phyloP scores from a whole-genome alignment of 192 early-diverging fungal species.

The Mortierella claussenii region DNA sequence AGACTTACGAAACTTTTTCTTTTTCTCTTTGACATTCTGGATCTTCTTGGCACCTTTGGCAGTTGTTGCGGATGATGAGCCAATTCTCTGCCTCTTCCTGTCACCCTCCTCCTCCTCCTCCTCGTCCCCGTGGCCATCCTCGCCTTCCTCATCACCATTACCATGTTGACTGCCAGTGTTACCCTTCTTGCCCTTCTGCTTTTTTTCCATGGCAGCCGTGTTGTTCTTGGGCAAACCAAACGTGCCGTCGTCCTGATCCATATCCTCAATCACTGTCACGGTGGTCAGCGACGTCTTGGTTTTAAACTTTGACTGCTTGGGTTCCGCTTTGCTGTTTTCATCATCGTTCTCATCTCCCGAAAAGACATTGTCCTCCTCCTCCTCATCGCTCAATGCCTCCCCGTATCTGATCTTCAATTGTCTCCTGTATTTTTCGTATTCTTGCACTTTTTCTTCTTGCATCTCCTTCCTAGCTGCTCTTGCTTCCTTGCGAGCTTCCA shows the following conservation, averaged over 20 bases:
- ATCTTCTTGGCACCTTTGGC: conserved; percentile 36
- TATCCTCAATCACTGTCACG: conserved; percentile 75
- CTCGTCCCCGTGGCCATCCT: conserved; percentile 26
- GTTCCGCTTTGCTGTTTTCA: conserved; percentile 38
- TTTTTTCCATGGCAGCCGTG: conserved; percentile 26
- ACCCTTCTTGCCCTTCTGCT: conserved; percentile 8
- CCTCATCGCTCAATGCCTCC: conserved; percentile 44
- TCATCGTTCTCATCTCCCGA: conserved; percentile 35
- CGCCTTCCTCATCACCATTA: conserved; percentile 4
- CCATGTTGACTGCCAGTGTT: not conserved
- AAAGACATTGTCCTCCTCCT: conserved; percentile 55
- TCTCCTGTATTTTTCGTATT: conserved; percentile 60
- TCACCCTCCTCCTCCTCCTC: conserved; percentile 9
- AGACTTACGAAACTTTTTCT: conserved; percentile 54
- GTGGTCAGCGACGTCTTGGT: conserved; percentile 70
- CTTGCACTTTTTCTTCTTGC: conserved; percentile 63
- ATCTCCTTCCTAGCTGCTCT: conserved; percentile 62
- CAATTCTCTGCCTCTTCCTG: conserved; percentile 40
- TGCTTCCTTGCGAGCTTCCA: conserved; percentile 62
- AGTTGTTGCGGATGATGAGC: conserved; percentile 37
- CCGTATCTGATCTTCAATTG: conserved; percentile 53
- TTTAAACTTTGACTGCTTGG: conserved; percentile 65
- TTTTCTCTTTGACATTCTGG: conserved; percentile 32
- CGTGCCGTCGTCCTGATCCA: conserved; percentile 64
- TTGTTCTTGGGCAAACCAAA: conserved; percentile 41